Conservation (phyloP, 2,329 filamentous ascomycete species). For the Talaromyces islandicus region DNA sequence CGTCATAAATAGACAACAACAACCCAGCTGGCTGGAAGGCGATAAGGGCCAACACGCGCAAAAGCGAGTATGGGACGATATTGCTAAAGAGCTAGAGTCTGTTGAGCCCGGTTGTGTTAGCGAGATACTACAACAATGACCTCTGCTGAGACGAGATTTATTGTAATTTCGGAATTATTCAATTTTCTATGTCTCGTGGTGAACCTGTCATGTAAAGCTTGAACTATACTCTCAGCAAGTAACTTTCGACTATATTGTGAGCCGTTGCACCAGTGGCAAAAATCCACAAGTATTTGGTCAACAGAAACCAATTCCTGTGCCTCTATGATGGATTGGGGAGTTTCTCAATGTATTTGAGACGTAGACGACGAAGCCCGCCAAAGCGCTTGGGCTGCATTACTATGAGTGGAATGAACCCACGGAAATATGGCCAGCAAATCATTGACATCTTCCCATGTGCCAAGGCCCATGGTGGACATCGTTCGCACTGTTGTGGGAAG, state of each 20-base stretch:
- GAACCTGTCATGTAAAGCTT: background rate
- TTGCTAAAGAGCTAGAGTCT: constrained; percentile 8
- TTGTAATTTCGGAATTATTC: background rate
- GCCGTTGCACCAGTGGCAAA: background rate
- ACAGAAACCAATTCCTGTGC: background rate
- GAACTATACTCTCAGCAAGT: background rate
- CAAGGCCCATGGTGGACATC: background rate
- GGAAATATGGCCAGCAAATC: background rate
- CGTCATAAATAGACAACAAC: background rate
- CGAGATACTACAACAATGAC: background rate
- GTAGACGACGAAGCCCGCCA: background rate
- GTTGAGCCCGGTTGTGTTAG: constrained; percentile 5
- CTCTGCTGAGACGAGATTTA: background rate
- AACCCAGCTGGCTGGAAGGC: constrained; percentile 7
- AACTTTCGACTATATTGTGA: background rate
- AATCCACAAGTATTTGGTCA: background rate
- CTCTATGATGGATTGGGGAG: background rate
- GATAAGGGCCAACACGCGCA: constrained; percentile 3
- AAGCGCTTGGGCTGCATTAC: constrained; percentile 1
- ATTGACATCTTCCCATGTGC: constrained; percentile 3
- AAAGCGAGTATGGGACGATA: background rate
- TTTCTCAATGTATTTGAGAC: background rate
- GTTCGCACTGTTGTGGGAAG: constrained; percentile 1
- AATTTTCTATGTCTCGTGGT: background rate
- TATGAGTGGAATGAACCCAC: constrained; percentile 7